A percentile compares a stretch with the other conserved stretches of the same genome.
phyloP scores from a whole-genome alignment of 1,139 yeast species.

The Hyphopichia pseudoburtonii region DNA sequence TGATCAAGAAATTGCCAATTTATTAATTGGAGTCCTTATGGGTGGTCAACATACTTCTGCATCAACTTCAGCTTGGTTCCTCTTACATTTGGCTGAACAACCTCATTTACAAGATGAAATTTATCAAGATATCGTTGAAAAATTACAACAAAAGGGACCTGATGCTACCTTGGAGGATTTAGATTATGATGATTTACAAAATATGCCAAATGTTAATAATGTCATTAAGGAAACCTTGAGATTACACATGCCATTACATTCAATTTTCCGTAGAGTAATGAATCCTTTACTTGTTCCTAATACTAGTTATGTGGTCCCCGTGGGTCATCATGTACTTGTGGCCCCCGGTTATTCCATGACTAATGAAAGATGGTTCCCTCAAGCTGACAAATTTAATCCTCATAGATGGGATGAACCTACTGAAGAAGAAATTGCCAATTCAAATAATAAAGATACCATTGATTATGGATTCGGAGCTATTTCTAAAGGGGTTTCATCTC shows the following conservation, averaged over 20 bases:
- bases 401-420: constrained; percentile 76
- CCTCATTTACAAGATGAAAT: constrained; percentile 83
- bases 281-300: constrained; percentile 78
- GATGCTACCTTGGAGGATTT: constrained; percentile 43
- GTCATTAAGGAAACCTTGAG: constrained; percentile 90
- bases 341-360: constrained; percentile 92
- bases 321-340: constrained; percentile 85
- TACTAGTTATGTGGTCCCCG: constrained; percentile 79
- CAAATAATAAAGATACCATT: constrained; percentile 56
- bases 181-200: constrained; percentile 78
- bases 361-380: constrained; percentile 74
- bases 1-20: constrained; percentile 90
- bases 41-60: constrained; percentile 99
- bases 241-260: constrained; percentile 94
- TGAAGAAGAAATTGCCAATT: constrained; percentile 33
- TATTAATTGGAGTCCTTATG: constrained; percentile 94
- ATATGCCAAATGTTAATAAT: constrained; percentile 78
- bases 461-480: constrained; percentile 97
- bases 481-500: constrained; percentile 92
- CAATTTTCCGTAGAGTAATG: constrained; percentile 89
- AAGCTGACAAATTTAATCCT: constrained; percentile 71
- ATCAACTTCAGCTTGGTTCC: constrained; percentile 92
- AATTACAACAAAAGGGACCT: constrained; percentile 56
- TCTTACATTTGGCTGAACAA: constrained; percentile 84
- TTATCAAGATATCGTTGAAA: constrained; percentile 66